Evolutionary conservation across 345 rosid genomes (phyloP).

Genomic region (Kernera saxatilis): DNA sequence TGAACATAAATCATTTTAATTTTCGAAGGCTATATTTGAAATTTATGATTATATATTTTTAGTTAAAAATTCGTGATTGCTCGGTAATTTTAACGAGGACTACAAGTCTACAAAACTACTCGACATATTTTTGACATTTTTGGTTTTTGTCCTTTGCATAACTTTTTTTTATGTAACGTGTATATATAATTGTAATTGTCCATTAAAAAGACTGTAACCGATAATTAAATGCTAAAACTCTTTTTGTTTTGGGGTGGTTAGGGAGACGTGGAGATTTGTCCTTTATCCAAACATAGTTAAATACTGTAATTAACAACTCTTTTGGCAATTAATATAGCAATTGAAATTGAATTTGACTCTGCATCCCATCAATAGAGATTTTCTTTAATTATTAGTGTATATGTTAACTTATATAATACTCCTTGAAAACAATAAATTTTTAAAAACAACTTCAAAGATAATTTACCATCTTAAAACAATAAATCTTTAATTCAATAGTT

Average conservation of each 20-base stretch:
- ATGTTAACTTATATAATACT: background rate
- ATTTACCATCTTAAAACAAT: background rate
- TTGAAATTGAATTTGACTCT: background rate
- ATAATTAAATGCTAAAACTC: background rate
- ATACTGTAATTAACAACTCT: background rate
- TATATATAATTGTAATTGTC: background rate
- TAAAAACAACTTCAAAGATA: background rate
- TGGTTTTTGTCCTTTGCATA: background rate
- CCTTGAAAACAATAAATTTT: too few species aligned
- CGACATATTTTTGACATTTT: background rate
- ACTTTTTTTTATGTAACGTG: background rate
- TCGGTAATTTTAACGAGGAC: background rate
- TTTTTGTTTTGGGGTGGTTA: background rate
- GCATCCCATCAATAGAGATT: background rate
- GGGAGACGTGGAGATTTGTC: background rate
- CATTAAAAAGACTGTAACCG: conserved; percentile 9
- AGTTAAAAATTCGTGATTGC: background rate
- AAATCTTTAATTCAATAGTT: background rate
- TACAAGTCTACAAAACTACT: background rate
- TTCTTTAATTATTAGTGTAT: background rate
- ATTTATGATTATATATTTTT: background rate
- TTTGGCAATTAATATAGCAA: background rate
- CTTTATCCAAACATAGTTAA: background rate
- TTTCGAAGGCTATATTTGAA: background rate
- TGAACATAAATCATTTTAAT: background rate